Conservation (phyloP, 2,329 filamentous ascomycete species). For the Alternaria postmessia region DNA sequence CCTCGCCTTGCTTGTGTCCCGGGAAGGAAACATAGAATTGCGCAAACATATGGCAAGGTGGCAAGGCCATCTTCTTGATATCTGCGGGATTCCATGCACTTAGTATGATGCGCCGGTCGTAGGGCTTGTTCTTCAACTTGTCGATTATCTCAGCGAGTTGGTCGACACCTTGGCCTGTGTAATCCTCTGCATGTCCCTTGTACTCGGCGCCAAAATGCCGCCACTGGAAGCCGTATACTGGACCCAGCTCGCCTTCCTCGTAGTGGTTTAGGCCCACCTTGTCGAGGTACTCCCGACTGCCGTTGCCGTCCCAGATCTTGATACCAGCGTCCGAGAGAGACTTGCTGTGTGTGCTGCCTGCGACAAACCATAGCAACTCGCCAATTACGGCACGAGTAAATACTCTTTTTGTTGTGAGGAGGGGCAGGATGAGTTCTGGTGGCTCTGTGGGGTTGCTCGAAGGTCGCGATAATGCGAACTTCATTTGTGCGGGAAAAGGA, state of each 20-base stretch:
- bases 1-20: conserved; percentile 33
- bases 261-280: conserved; percentile 81
- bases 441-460: conserved; percentile 51
- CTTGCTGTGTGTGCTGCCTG: conserved; percentile 80
- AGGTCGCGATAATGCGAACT: conserved; percentile 78
- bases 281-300: conserved; percentile 88
- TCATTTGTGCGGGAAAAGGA: conserved; percentile 85
- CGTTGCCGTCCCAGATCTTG: conserved; percentile 99
- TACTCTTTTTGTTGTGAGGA: conserved; percentile 96
- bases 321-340: conserved; percentile 81
- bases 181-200: conserved; percentile 71
- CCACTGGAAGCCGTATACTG: conserved; percentile 99
- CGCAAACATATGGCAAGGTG: conserved; percentile 97
- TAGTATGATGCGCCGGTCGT: conserved; percentile 88
- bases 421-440: conserved; percentile 75
- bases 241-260: conserved; percentile 87
- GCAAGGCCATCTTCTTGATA: conserved; percentile 85
- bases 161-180: conserved; percentile 87
- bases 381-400: conserved; percentile 89
- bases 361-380: conserved; percentile 96
- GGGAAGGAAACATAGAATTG: conserved; percentile 92
- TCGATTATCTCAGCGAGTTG: conserved; percentile 90
- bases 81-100: conserved; percentile 94
- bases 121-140: conserved; percentile 83
- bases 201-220: conserved; percentile 96